Evolutionary conservation across 2,329 filamentous ascomycete genomes (phyloP).

Genomic region (Neofusicoccum sp.): DNA sequence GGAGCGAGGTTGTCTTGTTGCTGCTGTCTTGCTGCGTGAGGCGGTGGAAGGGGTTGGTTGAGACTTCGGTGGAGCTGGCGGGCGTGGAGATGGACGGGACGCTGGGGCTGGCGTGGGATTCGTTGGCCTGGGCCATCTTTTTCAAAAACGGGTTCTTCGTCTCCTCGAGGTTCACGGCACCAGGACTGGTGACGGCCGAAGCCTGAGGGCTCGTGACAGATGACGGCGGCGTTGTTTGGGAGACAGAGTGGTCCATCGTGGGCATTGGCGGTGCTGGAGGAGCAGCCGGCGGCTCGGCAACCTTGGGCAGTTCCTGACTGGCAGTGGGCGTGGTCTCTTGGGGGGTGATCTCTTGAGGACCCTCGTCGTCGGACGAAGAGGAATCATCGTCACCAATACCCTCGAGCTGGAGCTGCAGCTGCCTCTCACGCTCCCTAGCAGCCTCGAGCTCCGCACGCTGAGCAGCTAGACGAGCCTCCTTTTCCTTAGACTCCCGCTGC

Average conservation of each 20-base stretch:
- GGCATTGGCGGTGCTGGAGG: slow-evolving; percentile 43
- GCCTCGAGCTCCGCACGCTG: slow-evolving; percentile 91
- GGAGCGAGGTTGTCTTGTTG: slow-evolving; percentile 50
- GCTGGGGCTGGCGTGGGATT: slow-evolving; percentile 54
- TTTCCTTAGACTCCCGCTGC: slow-evolving; percentile 81
- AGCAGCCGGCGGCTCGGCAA: slow-evolving; percentile 46
- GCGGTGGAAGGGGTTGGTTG: slow-evolving; percentile 96
- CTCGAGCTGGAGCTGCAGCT: slow-evolving; percentile 87
- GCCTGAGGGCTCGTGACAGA: slow-evolving; percentile 48
- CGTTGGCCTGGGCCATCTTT: slow-evolving; percentile 74
- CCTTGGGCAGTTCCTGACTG: slow-evolving; percentile 54
- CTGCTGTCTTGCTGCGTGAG: slow-evolving; percentile 65
- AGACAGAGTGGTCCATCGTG: slow-evolving; percentile 37
- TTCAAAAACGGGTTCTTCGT: slow-evolving; percentile 96
- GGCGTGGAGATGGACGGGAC: slow-evolving; percentile 46
- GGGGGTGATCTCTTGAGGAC: slow-evolving; percentile 68
- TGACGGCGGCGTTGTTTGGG: slow-evolving; percentile 55
- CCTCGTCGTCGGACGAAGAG: slow-evolving; percentile 71
- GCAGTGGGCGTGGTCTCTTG: slow-evolving; percentile 62
- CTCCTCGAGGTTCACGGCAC: slow-evolving; percentile 65
- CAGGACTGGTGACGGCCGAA: slow-evolving; percentile 52
- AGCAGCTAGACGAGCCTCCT: slow-evolving; percentile 80
- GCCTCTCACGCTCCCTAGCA: slow-evolving; percentile 84
- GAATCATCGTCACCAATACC: slow-evolving; percentile 73
- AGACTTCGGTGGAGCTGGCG: slow-evolving; percentile 57